Evolutionary conservation across 345 rosid species (phyloP).

Genomic region (Boechera divaricarpa): DNA sequence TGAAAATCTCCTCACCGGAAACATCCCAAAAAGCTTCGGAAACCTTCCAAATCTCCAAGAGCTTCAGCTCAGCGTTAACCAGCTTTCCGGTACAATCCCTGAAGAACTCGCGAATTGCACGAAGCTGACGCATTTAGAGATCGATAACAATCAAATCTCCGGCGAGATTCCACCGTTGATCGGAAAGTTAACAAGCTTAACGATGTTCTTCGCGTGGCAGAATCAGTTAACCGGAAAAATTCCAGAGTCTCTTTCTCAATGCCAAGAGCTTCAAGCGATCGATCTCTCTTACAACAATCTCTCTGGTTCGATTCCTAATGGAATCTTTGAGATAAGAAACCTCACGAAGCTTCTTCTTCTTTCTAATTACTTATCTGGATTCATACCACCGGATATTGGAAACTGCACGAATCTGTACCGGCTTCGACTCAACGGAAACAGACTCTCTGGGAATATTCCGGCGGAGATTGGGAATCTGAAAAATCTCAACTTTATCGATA

Average conservation of each 20-base stretch:
- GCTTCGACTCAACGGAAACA: constrained; percentile 69
- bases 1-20: constrained; percentile 75
- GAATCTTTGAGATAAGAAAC: constrained; percentile 67
- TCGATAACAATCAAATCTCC: constrained; percentile 75
- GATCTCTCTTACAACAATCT: constrained; percentile 89
- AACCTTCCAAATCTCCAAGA: constrained; percentile 75
- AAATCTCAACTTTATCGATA: constrained; percentile 74
- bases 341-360: constrained; percentile 84
- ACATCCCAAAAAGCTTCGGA: constrained; percentile 80
- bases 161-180: constrained; percentile 75
- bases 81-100: constrained; percentile 78
- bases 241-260: constrained; percentile 69
- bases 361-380: constrained; percentile 78
- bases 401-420: constrained; percentile 76
- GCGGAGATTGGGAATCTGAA: constrained; percentile 70
- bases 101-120: constrained; percentile 70
- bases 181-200: constrained; percentile 71
- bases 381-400: constrained; percentile 80
- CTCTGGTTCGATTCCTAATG: constrained; percentile 70
- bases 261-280: constrained; percentile 82
- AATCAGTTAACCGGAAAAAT: constrained; percentile 78
- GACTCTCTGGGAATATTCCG: constrained; percentile 77
- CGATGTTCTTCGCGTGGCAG: constrained; percentile 88
- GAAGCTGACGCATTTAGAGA: constrained; percentile 71
- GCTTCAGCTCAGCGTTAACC: constrained; percentile 91